Evolutionary conservation across 352 stramenopile genomes (phyloP), one percentile per base, ranked within the genome.

Genomic region (Phytophthora citrophthora): DNA sequence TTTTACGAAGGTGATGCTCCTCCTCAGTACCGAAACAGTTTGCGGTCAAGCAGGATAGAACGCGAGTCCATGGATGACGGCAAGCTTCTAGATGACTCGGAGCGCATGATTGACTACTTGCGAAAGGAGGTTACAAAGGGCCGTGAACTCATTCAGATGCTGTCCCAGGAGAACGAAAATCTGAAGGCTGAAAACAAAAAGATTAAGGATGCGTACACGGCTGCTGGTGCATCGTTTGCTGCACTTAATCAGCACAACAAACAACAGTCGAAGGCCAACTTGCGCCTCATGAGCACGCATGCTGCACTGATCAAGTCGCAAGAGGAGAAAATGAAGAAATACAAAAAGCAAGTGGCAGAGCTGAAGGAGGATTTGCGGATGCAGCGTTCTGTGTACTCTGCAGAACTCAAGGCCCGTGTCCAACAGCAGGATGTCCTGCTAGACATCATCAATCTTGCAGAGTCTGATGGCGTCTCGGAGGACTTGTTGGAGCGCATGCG

Each of bases 171-270:
- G 49, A 94, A 94, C 43, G 87, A 94, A 53, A 83, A 83, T 29
- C 74, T 95, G n/a, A 94, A 94, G 64, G 70, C 76, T 1, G 87
- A 95, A 62, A 94, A 94, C 79, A 93, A 93, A 63, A 91, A 91
- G 54, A 84, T 95, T n/a, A 92, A 97, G 73, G 91, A 97, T 72
- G 91, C 93, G 2, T 98, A 98, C 77, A 95, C 89, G 11, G 91
- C 90, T 54, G 91, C 93, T 5, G 88, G 90, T n/a, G 89, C 88
- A 43, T 97, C 91, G 4, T 98, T 98, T 62, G 86, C 89, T 12
- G 89, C 92, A 10, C 73, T 98, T 2, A 98, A 97, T 55, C 90
- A 98, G 75, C 91, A 97, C 70, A 96, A 96, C 55, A 98, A 98
- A 59, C 91, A 97, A 55, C 84, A 97, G 36, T 97, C 87, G n/a